Evolutionary conservation across 2,329 filamentous ascomycete genomes (phyloP), one percentile per base, ranked within the genome.

Genomic region (Sporothrix protearum): DNA sequence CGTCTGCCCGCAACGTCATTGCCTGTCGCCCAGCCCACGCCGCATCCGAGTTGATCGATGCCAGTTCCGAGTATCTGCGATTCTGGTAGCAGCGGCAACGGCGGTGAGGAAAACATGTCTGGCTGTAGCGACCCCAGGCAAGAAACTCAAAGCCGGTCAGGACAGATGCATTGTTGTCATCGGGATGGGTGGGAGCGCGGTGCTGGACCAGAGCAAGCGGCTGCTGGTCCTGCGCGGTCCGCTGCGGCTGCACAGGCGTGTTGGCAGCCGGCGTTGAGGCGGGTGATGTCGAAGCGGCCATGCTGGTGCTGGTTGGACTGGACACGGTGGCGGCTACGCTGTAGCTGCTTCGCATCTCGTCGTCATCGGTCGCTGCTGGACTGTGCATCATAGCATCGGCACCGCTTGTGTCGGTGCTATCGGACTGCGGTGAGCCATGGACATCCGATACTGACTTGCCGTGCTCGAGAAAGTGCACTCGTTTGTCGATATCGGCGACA

Each of bases 111-210:
- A 77, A 81, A 70, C 79, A 81, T 5, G 76, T 74, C 5, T 77
- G 76, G 16, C 76, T 78, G 57, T 79, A 76, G 28, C 79, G 76
- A 9, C 78, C 78, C 79, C 79, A 81, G 2, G 79, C 78, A 10
- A 80, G 77, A 70, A 78, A 78, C 74, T 80, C 79, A 22, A 80
- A 77, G 4, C 76, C 77, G 0, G 77, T 77, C 28, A 79, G 59
- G 25, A 77, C 74, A 0, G 78, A 77, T 0, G 76, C 76, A 28
- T 74, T 75, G 57, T 72, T 19, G 45, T 33, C 53, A 39, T 71
- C 64, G 19, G 45, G 64, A 19, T 67, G 64, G 0, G 64, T 51
- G 1, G 63, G 16, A 1, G 22, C 22, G 12, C 22, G 61, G 9
- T 47, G 39, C 3, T 64, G 61, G 3, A 47, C 14, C 12, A 47